Percentiles rank a stretch among this genome's conserved stretches.
Conservation (phyloP, 345 rosid species). For the Hypericum androsaemum region DNA sequence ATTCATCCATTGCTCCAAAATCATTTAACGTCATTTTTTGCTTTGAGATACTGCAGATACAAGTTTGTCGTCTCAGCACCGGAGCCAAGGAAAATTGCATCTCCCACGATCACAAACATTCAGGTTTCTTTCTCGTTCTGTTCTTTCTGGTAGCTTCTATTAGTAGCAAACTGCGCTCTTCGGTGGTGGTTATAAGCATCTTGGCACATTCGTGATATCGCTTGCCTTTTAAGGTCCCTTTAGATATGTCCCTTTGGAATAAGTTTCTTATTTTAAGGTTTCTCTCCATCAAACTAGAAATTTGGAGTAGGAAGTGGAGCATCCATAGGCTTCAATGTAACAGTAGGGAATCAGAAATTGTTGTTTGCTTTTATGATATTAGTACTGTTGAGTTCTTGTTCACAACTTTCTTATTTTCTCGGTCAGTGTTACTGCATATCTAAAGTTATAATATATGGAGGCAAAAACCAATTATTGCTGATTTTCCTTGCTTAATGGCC, state of each 20-base stretch:
- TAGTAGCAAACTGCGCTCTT: neutral
- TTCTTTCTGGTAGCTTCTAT: constrained; percentile 1
- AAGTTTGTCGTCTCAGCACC: constrained; percentile 75
- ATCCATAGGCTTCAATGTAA: no score
- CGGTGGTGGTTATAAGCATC: neutral
- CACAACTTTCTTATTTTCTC: no score
- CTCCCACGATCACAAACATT: constrained; percentile 71
- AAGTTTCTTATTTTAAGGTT: no score
- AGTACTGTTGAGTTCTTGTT: neutral
- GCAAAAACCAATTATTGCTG: neutral
- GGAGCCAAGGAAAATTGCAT: constrained; percentile 75
- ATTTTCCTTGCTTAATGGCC: constrained; percentile 13
- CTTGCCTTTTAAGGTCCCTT: neutral
- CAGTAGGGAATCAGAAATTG: no score
- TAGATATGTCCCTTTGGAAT: neutral
- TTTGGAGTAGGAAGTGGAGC: no score
- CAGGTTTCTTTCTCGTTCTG: constrained; percentile 39
- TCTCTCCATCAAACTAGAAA: no score
- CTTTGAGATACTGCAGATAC: constrained; percentile 41
- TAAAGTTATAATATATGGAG: no score
- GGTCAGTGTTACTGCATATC: no score
- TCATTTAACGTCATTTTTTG: constrained; percentile 6
- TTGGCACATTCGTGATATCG: no score
- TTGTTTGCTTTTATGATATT: neutral
- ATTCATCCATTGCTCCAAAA: neutral